A percentile compares a stretch with the other conserved stretches of the same genome.
These are phyloP conservation scores for Pulveroboletus frians DNA, from an alignment of 768 basidiomycete genomes.

Conservation along the genomic window DNA sequence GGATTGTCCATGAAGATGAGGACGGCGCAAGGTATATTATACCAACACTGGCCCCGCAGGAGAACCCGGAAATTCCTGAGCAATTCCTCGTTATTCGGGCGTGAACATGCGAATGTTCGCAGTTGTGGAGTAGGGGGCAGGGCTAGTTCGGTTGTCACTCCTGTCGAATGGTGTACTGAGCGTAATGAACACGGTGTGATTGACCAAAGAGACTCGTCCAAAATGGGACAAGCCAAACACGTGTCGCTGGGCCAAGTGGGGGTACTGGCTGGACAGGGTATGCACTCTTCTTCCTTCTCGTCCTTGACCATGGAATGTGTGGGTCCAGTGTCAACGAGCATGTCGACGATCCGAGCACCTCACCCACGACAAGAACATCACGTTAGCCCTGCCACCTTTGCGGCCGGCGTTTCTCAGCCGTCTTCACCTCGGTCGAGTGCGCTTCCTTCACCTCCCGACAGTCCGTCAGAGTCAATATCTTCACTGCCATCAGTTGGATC, in stretches of 20 bases:
- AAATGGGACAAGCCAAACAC: slow-evolving; percentile 26
- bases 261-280: background rate
- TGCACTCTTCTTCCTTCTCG: background rate
- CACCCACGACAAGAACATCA: slow-evolving; percentile 23
- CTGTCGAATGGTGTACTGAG: background rate
- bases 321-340: slow-evolving; percentile 30
- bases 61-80: slow-evolving; percentile 65
- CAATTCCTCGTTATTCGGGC: slow-evolving; percentile 60
- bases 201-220: background rate
- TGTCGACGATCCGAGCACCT: slow-evolving; percentile 36
- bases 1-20: slow-evolving; percentile 33
- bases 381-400: background rate
- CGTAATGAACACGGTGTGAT: background rate
- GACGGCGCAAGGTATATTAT: slow-evolving; percentile 36
- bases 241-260: slow-evolving; percentile 25
- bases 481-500: slow-evolving; percentile 70
- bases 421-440: slow-evolving; percentile 47
- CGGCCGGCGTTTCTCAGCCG: slow-evolving; percentile 33
- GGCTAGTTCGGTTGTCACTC: background rate
- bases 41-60: slow-evolving; percentile 46
- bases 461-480: slow-evolving; percentile 59
- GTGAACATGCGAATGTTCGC: slow-evolving; percentile 8
- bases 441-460: slow-evolving; percentile 55
- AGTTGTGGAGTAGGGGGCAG: no score
- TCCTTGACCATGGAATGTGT: slow-evolving; percentile 23